These are phyloP conservation scores for Penicillium italicum DNA, from an alignment of 2,329 filamentous ascomycete genomes.

Conservation along the genomic window DNA sequence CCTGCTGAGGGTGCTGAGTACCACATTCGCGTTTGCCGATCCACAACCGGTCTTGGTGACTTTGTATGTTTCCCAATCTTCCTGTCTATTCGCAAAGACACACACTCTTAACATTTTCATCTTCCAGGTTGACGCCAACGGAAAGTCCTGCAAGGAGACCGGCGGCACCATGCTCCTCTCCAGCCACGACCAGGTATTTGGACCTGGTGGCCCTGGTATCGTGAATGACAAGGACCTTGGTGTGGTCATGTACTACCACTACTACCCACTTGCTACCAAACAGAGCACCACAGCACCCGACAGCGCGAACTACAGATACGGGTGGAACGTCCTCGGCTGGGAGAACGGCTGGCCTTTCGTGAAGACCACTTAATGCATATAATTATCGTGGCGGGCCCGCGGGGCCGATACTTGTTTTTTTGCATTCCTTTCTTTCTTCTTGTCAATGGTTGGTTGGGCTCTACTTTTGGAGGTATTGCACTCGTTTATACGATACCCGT, in stretches of 20 bases:
- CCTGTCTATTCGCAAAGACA: background rate
- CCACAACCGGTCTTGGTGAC: slow-evolving; percentile 48
- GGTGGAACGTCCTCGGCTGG: slow-evolving; percentile 48
- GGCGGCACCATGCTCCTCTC: slow-evolving; percentile 61
- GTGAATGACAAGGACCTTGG: slow-evolving; percentile 41
- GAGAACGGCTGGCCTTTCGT: slow-evolving; percentile 45
- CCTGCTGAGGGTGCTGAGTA: slow-evolving; percentile 60
- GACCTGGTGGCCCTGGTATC: slow-evolving; percentile 58
- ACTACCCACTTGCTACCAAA: slow-evolving; percentile 47
- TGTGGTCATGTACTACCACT: slow-evolving; percentile 62
- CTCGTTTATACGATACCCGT: slow-evolving; percentile 20
- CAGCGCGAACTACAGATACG: slow-evolving; percentile 40
- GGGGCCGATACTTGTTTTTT: slow-evolving; percentile 2
- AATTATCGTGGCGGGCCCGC: background rate
- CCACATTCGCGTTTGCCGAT: slow-evolving; percentile 61
- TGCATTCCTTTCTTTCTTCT: slow-evolving; percentile 5
- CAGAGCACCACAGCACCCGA: slow-evolving; percentile 49
- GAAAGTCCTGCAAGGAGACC: slow-evolving; percentile 51
- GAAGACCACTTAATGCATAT: slow-evolving; percentile 17
- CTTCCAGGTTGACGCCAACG: slow-evolving; percentile 50
- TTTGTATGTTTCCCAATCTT: slow-evolving; percentile 44
- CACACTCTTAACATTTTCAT: slow-evolving; percentile 3
- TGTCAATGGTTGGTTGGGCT: slow-evolving; percentile 22
- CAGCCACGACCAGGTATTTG: slow-evolving; percentile 60
- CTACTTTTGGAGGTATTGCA: slow-evolving; percentile 12